phyloP scores from a whole-genome alignment of 345 rosid genomes.

The Hypericum androsaemum region DNA sequence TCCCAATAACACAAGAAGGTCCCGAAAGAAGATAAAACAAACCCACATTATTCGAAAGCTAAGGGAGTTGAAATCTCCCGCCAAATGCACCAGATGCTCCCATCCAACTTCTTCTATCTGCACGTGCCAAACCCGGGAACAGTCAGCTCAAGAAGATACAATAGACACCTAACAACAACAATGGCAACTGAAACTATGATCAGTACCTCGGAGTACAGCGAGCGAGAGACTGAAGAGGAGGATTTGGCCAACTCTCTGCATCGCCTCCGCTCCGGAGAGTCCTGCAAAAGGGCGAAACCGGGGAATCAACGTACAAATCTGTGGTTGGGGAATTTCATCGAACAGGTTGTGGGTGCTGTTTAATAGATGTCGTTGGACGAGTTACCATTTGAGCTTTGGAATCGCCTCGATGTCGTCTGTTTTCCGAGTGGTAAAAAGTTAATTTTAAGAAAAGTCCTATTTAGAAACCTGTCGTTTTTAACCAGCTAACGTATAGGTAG shows the following conservation, averaged over 20 bases:
- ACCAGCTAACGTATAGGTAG: no score
- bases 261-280: conserved; percentile 21
- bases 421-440: no score
- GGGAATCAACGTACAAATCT: no score
- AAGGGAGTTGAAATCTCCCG: conserved; percentile 45
- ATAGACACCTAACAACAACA: no score
- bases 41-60: conserved; percentile 57
- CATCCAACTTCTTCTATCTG: conserved; percentile 89
- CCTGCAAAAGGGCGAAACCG: conserved; percentile 19
- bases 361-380: no score
- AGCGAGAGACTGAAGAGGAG: conserved; percentile 43
- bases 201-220: conserved; percentile 60
- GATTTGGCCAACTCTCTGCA: conserved; percentile 35
- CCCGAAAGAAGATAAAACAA: not conserved
- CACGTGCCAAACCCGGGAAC: not conserved
- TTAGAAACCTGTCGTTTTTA: no score
- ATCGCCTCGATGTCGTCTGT: no score
- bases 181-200: not conserved
- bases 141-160: not conserved
- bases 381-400: no score
- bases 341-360: conserved; percentile 10
- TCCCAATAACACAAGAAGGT: no score
- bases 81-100: conserved; percentile 45
- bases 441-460: no score
- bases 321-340: conserved; percentile 9